Evolutionary conservation across 768 basidiomycete species (phyloP).

Genomic region (Cubamyces sp.): DNA sequence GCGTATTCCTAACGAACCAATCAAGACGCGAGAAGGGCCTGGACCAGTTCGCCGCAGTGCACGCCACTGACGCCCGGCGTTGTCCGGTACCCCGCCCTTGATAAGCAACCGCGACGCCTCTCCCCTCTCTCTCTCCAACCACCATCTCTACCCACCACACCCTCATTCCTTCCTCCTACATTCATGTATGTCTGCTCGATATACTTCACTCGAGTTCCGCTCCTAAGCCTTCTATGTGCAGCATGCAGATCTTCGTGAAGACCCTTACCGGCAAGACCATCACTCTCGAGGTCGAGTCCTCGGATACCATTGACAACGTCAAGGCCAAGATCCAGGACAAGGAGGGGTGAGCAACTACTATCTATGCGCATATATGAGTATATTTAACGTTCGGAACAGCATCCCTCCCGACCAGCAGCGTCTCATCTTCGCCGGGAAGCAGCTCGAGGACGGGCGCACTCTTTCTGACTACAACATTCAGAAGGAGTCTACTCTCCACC

Average conservation of each 20-base stretch:
- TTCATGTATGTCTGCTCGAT: conserved; percentile 1
- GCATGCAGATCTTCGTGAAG: conserved; percentile 90
- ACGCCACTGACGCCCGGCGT: conserved; percentile 7
- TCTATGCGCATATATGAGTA: background rate
- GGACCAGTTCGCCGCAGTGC: conserved; percentile 2
- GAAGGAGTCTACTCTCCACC: conserved; percentile 92
- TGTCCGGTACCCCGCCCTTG: conserved; percentile 2
- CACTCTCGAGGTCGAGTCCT: conserved; percentile 81
- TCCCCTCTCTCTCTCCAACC: conserved; percentile 11
- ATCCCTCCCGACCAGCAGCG: conserved; percentile 92
- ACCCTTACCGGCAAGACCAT: conserved; percentile 90
- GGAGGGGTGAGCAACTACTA: conserved; percentile 52
- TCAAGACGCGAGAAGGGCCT: conserved; percentile 6
- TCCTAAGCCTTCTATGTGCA: conserved; percentile 43
- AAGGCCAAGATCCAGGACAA: conserved; percentile 88
- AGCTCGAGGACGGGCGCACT: conserved; percentile 92
- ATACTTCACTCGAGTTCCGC: background rate
- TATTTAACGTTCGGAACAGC: background rate
- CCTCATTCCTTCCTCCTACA: background rate
- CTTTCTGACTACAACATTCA: conserved; percentile 92
- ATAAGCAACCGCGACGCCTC: conserved; percentile 11
- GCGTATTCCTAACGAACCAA: background rate
- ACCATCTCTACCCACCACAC: conserved; percentile 9
- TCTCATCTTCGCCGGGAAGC: conserved; percentile 95
- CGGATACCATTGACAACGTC: conserved; percentile 76